These are phyloP conservation scores for Pyrrhoderma noxium DNA, from an alignment of 1,284 basidiomycete genomes.

Conservation along the genomic window DNA sequence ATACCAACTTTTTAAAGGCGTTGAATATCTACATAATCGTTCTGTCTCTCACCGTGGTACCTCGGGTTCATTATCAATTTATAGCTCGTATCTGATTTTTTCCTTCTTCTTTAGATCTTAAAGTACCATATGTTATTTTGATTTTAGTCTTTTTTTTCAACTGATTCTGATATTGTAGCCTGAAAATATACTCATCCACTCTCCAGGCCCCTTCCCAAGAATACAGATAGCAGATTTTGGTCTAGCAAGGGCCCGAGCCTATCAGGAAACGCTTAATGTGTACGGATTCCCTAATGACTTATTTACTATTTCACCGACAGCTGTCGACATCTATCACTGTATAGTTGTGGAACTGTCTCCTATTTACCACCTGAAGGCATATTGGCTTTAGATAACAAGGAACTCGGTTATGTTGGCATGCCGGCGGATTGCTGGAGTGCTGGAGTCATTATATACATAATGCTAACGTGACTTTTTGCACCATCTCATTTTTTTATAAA, in stretches of 20 bases:
- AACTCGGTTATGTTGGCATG: conserved; percentile 69
- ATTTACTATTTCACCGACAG: no score
- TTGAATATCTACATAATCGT: conserved; percentile 68
- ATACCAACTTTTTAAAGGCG: conserved; percentile 68
- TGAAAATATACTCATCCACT: conserved; percentile 76
- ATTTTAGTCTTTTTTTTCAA: background rate
- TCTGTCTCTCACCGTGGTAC: conserved; percentile 76
- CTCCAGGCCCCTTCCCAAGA: conserved; percentile 72
- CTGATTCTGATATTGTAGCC: conserved; percentile 40
- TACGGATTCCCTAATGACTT: conserved; percentile 27
- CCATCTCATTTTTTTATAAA: background rate
- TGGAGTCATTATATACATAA: conserved; percentile 71
- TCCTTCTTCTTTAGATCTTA: conserved; percentile 49
- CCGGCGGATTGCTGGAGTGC: conserved; percentile 81
- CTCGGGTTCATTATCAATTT: background rate
- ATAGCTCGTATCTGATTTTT: no score
- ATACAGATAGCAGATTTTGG: conserved; percentile 85
- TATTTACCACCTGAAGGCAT: conserved; percentile 84
- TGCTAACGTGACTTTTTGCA: conserved; percentile 57
- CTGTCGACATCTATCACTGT: no score
- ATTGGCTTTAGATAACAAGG: conserved; percentile 61
- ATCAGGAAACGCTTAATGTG: conserved; percentile 72
- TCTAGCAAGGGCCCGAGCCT: conserved; percentile 69
- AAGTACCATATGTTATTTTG: conserved; percentile 36
- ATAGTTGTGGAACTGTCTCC: conserved; percentile 54